These are phyloP conservation scores for Eragrostis curvula DNA, from an alignment of 176 grass and related monocot genomes.

Conservation along the genomic window DNA sequence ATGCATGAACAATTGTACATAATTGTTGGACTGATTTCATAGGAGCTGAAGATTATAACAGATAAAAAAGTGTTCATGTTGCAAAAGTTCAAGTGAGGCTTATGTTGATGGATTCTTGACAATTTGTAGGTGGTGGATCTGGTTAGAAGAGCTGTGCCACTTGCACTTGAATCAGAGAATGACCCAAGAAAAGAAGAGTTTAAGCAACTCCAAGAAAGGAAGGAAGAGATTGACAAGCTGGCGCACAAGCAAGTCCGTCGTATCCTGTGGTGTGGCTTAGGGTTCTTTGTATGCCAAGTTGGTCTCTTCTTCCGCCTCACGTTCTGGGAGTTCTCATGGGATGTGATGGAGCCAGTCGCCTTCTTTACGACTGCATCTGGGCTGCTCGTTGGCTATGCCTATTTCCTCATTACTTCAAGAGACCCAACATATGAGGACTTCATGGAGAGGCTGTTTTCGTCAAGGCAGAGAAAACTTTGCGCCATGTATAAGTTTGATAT, in stretches of 20 bases:
- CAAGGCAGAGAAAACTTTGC: constrained; percentile 52
- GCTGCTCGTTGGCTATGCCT: constrained; percentile 57
- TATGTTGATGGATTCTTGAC: neutral
- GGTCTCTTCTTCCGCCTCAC: constrained; percentile 65
- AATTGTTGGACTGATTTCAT: neutral
- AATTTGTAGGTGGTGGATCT: constrained; percentile 61
- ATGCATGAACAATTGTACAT: neutral
- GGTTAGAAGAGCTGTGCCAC: constrained; percentile 63
- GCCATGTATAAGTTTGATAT: constrained; percentile 50
- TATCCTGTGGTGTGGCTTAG: constrained; percentile 69
- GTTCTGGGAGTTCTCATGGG: constrained; percentile 76
- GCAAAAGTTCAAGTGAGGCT: constrained; percentile 18
- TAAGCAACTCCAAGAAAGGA: constrained; percentile 55
- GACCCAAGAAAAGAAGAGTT: constrained; percentile 55
- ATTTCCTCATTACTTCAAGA: constrained; percentile 73
- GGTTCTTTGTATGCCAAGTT: constrained; percentile 50
- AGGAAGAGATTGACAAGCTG: constrained; percentile 65
- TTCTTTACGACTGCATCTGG: constrained; percentile 60
- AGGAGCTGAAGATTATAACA: neutral
- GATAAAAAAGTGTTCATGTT: neutral
- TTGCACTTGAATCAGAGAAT: constrained; percentile 41
- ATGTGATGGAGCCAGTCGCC: constrained; percentile 70
- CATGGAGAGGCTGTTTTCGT: constrained; percentile 61
- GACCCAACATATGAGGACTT: constrained; percentile 61
- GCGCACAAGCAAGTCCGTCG: constrained; percentile 73